Percentiles rank a stretch among this genome's conserved stretches.
Evolutionary conservation across 345 rosid genomes (phyloP).

Genomic region (Combretum micranthum): DNA sequence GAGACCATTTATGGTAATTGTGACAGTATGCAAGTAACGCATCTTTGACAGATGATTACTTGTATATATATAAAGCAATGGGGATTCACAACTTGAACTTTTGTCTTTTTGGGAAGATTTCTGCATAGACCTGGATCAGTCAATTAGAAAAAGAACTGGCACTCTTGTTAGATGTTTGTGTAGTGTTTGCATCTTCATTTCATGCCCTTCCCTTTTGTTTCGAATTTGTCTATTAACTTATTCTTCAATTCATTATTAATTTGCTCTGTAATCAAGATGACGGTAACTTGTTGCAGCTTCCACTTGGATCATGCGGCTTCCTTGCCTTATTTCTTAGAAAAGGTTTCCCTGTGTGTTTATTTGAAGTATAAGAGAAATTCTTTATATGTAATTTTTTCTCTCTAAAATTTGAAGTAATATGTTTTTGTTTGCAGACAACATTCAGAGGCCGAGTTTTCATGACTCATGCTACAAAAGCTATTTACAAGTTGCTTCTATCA

Average conservation of each 20-base stretch:
- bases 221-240: neutral
- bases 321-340: conserved; percentile 86
- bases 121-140: too few species aligned
- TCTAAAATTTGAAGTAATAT: conserved; percentile 3
- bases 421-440: conserved; percentile 48
- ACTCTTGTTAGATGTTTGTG: too few species aligned
- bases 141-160: too few species aligned
- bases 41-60: too few species aligned
- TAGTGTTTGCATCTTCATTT: too few species aligned
- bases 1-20: too few species aligned
- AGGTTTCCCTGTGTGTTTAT: conserved; percentile 39
- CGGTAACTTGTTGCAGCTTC: conserved; percentile 57
- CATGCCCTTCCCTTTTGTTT: neutral
- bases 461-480: conserved; percentile 98
- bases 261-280: neutral
- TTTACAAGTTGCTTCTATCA: conserved; percentile 75
- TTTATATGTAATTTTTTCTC: neutral
- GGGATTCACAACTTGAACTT: too few species aligned
- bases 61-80: too few species aligned
- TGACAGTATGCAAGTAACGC: too few species aligned
- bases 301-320: conserved; percentile 99
- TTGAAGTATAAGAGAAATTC: neutral
- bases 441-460: conserved; percentile 86
- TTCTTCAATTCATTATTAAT: neutral
- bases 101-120: too few species aligned